These are phyloP conservation scores for Cyclospora cayetanensis DNA, from an alignment of 169 alveolate genomes.

Conservation along the genomic window DNA sequence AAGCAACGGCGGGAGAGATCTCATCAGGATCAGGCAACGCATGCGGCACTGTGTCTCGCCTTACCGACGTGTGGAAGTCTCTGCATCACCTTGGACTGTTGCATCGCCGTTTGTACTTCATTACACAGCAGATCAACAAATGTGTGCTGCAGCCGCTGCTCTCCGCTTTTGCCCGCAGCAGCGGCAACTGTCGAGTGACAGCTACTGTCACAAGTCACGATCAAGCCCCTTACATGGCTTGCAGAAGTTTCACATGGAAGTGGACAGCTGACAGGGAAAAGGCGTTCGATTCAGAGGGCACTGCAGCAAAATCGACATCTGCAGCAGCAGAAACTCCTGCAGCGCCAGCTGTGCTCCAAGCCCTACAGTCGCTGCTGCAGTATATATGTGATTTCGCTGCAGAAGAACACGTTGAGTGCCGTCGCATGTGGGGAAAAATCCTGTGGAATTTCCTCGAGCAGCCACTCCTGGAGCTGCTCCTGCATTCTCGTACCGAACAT, in stretches of 20 bases:
- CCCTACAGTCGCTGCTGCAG: constrained; percentile 32
- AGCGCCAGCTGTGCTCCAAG: background rate
- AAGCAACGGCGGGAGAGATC: background rate
- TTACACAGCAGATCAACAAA: background rate
- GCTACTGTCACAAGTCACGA: too few species aligned
- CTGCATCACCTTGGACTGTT: background rate
- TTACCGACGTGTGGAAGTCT: constrained; percentile 18
- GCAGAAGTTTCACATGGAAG: background rate
- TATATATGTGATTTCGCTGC: background rate
- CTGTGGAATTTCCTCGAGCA: background rate
- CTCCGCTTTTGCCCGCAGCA: background rate
- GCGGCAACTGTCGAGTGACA: background rate
- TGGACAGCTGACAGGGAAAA: background rate
- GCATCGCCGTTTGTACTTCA: constrained; percentile 5
- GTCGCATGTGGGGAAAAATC: background rate
- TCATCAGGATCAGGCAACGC: too few species aligned
- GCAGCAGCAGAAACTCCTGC: background rate
- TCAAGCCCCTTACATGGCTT: too few species aligned
- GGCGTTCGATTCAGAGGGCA: background rate
- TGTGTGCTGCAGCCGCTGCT: constrained; percentile 7
- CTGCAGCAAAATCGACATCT: background rate
- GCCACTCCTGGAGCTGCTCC: background rate
- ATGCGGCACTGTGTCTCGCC: background rate
- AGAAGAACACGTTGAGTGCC: background rate
- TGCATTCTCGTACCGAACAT: background rate